phyloP scores from a whole-genome alignment of 2,329 filamentous ascomycete genomes.

The Onygenales sp. region DNA sequence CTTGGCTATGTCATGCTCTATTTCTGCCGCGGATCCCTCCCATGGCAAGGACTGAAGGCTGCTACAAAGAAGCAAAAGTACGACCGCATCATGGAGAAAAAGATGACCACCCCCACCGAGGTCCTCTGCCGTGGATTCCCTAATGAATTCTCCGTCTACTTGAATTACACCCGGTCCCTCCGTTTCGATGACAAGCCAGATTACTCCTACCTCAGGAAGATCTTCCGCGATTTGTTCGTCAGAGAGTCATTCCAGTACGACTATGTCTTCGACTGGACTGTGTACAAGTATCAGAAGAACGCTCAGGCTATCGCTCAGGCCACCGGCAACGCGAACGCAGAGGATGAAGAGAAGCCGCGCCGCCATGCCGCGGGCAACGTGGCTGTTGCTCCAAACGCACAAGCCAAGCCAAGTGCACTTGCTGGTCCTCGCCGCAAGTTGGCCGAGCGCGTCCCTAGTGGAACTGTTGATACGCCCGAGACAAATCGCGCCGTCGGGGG shows the following conservation, averaged over 20 bases:
- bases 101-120: slow-evolving; percentile 99
- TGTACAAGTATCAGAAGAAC: slow-evolving; percentile 99
- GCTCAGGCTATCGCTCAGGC: slow-evolving; percentile 87
- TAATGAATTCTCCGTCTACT: slow-evolving; percentile 98
- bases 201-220: slow-evolving; percentile 99
- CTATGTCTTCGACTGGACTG: slow-evolving; percentile 99
- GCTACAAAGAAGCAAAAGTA: slow-evolving; percentile 99
- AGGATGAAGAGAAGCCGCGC: slow-evolving; percentile 64
- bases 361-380: slow-evolving; percentile 57
- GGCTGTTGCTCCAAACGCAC: slow-evolving; percentile 46
- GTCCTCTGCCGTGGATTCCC: slow-evolving; percentile 98
- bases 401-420: slow-evolving; percentile 62
- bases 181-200: slow-evolving; percentile 99
- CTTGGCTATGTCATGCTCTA: slow-evolving; percentile 99
- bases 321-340: slow-evolving; percentile 56
- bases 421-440: slow-evolving; percentile 74
- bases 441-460: slow-evolving; percentile 55
- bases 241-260: slow-evolving; percentile 99
- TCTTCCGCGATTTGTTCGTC: slow-evolving; percentile 98
- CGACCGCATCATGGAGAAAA: slow-evolving; percentile 99
- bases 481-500: slow-evolving; percentile 66
- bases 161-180: slow-evolving; percentile 97
- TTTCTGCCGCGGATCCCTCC: slow-evolving; percentile 97
- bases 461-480: slow-evolving; percentile 56
- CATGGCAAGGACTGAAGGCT: slow-evolving; percentile 97